Evolutionary conservation across 2,329 filamentous ascomycete species (phyloP), one percentile per base, ranked within the genome.

Genomic region (Hypomyces perniciosus): DNA sequence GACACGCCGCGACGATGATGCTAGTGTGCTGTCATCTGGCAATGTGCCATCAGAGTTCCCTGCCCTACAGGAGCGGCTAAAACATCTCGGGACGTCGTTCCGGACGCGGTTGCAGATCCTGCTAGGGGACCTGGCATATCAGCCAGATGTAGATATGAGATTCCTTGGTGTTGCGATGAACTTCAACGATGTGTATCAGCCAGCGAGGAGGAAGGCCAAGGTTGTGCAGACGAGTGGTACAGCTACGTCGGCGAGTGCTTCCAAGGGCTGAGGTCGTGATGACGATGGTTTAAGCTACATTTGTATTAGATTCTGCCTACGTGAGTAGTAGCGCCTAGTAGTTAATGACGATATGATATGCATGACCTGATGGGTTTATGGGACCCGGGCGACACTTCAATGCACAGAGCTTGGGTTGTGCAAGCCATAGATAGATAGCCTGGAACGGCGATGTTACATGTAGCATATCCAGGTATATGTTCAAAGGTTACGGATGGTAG

Each of bases 131-230:
- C 69, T 99, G 56, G 87, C 90, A 7, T 92, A 95, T 70, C 92
- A 97, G 69, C 86, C 90, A 1, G 93, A 99, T 66, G 85, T 91
- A 46, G 93, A 99, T 67, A 89, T 99, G 84, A 80, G 92, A 49
- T 97, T 97, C 75, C 72, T 99, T 58, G 93, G 90, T 37, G 90
- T 97, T 43, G 88, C 93, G 38, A 97, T 99, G 90, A 99, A 97
- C 71, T 99, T 97, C 70, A 99, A 99, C 69, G 92, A 97, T 66
- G 88, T 95, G 28, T 97, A 97, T 68, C 81, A 88, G 68, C 88
- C 89, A 10, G 80, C 84, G 41, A 77, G 84, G 61, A 80, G 84
- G 65, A 83, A 84, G 70, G 71, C 78, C 52, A 77, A 73, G 67
- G 46, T 61, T 5, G 55, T 58, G 9, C 56, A 52, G 34, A 54